Conservation (phyloP, 371 early-diverging fungal species). For the Lichtheimia ramosa region DNA sequence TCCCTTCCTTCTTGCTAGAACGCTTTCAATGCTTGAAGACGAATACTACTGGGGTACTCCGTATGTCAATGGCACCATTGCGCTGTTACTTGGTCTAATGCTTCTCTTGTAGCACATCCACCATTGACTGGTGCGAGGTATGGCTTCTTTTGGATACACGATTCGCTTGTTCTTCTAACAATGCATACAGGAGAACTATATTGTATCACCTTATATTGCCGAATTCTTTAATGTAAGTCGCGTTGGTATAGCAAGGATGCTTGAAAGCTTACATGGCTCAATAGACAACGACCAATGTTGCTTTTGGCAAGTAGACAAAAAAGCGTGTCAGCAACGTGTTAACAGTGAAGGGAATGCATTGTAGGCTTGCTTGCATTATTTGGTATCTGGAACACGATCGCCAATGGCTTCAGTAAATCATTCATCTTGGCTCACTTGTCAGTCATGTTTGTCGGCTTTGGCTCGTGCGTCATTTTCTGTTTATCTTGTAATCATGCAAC, state of each 20-base stretch:
- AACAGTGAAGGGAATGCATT: too few species aligned
- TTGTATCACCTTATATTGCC: slow-evolving; percentile 57
- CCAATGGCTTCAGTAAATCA: slow-evolving; percentile 46
- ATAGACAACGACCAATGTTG: slow-evolving; percentile 60
- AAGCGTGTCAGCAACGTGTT: too few species aligned
- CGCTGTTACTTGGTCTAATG: neutral
- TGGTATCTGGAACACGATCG: slow-evolving; percentile 55
- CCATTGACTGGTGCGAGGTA: slow-evolving; percentile 54
- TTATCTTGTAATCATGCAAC: neutral
- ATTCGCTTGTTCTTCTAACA: neutral
- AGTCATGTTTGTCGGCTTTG: slow-evolving; percentile 69
- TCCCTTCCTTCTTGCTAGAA: too few species aligned
- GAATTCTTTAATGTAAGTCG: slow-evolving; percentile 66
- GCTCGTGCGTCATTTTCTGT: slow-evolving; percentile 40
- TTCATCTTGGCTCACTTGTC: slow-evolving; percentile 60
- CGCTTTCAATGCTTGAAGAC: slow-evolving; percentile 4
- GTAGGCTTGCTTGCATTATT: slow-evolving; percentile 44
- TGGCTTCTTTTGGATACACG: neutral
- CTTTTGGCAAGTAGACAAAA: slow-evolving; percentile 37
- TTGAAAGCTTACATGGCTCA: neutral
- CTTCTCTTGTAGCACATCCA: slow-evolving; percentile 31
- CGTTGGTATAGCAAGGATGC: neutral
- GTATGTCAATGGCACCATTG: slow-evolving; percentile 16
- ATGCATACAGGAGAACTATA: slow-evolving; percentile 39
- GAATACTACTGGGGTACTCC: slow-evolving; percentile 33